A percentile compares a stretch with the other conserved stretches of the same genome.
phyloP scores from a whole-genome alignment of 2,329 filamentous ascomycete species.

The Alternaria sp. region DNA sequence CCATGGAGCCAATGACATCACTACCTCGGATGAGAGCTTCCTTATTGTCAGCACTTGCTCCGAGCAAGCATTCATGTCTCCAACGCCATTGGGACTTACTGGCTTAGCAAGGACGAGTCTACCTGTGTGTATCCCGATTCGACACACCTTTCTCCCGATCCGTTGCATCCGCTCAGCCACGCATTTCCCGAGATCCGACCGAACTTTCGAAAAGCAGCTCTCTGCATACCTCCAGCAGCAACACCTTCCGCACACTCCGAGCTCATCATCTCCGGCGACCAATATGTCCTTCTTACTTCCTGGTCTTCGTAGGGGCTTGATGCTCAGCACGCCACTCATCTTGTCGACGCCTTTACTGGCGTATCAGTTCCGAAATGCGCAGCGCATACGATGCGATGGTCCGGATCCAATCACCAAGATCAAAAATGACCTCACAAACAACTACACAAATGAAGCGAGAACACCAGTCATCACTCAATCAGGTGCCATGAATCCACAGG shows the following conservation, averaged over 20 bases:
- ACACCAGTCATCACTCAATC: conserved; percentile 47
- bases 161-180: not conserved
- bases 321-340: conserved; percentile 45
- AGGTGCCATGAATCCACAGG: conserved; percentile 50
- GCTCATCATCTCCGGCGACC: not conserved
- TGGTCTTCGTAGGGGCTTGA: conserved; percentile 47
- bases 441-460: conserved; percentile 49
- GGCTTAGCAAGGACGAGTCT: not conserved
- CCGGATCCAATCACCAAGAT: conserved; percentile 46
- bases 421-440: conserved; percentile 41
- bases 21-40: conserved; percentile 18
- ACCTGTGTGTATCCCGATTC: not conserved
- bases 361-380: conserved; percentile 30
- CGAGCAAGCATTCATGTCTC: conserved; percentile 20
- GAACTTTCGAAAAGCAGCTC: conserved; percentile 23
- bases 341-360: conserved; percentile 42
- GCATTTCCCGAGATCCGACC: not conserved
- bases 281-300: conserved; percentile 51
- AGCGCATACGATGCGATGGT: conserved; percentile 47
- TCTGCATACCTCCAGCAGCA: conserved; percentile 26
- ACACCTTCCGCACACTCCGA: conserved; percentile 4
- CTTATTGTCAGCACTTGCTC: conserved; percentile 8
- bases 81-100: conserved; percentile 17
- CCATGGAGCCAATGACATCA: conserved; percentile 45
- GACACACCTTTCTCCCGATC: not conserved